Evolutionary conservation across 495 filamentous ascomycete genomes (phyloP), one percentile per base, ranked within the genome.

Genomic region (Neurospora tetraspora): DNA sequence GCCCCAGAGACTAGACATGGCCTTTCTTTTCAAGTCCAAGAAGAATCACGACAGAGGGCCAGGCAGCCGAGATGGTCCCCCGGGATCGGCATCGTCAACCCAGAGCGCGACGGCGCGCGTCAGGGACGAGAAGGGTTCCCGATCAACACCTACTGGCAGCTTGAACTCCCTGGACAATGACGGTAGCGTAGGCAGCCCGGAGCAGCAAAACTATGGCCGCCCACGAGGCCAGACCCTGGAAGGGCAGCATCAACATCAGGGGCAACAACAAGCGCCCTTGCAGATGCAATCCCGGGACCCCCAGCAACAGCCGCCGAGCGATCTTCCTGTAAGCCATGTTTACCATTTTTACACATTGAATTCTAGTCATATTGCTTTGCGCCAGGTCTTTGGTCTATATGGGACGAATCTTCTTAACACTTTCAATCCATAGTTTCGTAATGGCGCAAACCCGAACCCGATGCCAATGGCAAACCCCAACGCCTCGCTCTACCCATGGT

Each of bases 401-500:
- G 27, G 8, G n/a, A 23, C 10, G 27, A 43, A 38, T 4, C 16
- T 16, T 16, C 42, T 73, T 73, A 68, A 74, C 72, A 37, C 73
- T 7, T 72, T 12, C 38, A 53, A 39, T 75, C 34, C 27, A 16
- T 59, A 88, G 87, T 79, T 86, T 72, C 86, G 87, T 68, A 88
- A 86, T 76, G 77, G 80, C 68, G 76, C 80, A 8, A 39, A 69
- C 11, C 53, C 73, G 18, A 70, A 69, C 16, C 78, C 73, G 40
- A 76, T 79, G 43, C 74, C 80, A 16, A 65, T 65, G 40, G 71
- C 76, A 39, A 85, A 82, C 73, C 78, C 78, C 34, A 88, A 88
- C 73, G 80, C 86, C 10, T 86, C 92, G 23, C 89, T 96, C 70
- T 99, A 98, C 80, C 96, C 96, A 4, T 99, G 96, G 96, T 97